phyloP scores from a whole-genome alignment of 78 protist genomes.

The Goniomonas avonlea region DNA sequence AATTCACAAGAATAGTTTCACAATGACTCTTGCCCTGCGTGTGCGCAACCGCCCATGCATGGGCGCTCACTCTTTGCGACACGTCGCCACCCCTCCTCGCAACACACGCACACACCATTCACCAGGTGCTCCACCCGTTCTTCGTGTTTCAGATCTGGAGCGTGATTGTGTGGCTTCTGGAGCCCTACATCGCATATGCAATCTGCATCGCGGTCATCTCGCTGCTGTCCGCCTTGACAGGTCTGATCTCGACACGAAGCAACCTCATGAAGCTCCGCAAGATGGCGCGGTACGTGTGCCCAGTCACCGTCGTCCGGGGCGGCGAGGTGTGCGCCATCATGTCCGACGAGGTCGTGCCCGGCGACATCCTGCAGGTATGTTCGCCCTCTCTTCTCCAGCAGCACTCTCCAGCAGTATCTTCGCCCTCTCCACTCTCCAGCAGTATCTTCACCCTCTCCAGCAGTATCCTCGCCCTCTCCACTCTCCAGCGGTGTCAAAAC shows the following conservation, averaged over 20 bases:
- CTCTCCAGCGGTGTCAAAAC: no score
- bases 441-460: background rate
- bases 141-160: constrained; percentile 70
- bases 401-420: no score
- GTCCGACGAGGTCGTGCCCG: constrained; percentile 38
- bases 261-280: constrained; percentile 28
- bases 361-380: constrained; percentile 37
- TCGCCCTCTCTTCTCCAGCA: no score
- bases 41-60: no score
- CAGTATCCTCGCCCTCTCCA: background rate
- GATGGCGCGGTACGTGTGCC: constrained; percentile 29
- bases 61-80: no score
- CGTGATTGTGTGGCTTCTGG: constrained; percentile 63
- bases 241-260: constrained; percentile 23
- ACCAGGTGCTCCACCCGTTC: constrained; percentile 76
- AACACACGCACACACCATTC: no score
- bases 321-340: background rate
- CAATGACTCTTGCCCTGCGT: no score
- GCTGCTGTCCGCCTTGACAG: constrained; percentile 30
- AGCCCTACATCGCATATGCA: constrained; percentile 69
- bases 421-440: no score
- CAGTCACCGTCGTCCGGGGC: background rate
- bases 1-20: no score
- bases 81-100: no score
- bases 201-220: constrained; percentile 46